phyloP scores from a whole-genome alignment of 805 yeast species.

The Deakozyma indianensis region DNA sequence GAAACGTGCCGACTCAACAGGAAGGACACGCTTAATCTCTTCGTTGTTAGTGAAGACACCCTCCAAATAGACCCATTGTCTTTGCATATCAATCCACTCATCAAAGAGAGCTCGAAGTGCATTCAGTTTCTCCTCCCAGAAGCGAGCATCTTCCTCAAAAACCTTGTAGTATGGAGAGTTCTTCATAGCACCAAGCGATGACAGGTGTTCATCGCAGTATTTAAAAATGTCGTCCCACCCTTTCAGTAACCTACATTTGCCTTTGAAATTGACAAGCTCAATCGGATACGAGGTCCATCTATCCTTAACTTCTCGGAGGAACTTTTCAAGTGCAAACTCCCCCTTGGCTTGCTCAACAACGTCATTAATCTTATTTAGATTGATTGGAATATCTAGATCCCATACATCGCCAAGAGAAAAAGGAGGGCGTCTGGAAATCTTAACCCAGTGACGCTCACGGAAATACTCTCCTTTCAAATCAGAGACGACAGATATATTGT shows the following conservation, averaged over 20 bases:
- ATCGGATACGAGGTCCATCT: conserved; percentile 44
- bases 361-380: conserved; percentile 32
- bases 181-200: conserved; percentile 52
- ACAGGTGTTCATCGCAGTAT: conserved; percentile 44
- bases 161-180: conserved; percentile 45
- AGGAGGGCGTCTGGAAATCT: conserved; percentile 17
- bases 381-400: conserved; percentile 33
- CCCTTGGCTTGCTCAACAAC: conserved; percentile 53
- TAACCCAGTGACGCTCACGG: conserved; percentile 54
- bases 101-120: conserved; percentile 38
- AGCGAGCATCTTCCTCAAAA: conserved; percentile 43
- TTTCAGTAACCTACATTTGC: conserved; percentile 40
- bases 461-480: conserved; percentile 43
- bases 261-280: conserved; percentile 38
- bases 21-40: conserved; percentile 49
- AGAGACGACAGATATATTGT: conserved; percentile 25
- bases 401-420: conserved; percentile 48
- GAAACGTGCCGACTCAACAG: conserved; percentile 57
- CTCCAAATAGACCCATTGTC: conserved; percentile 76
- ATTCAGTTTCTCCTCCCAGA: conserved; percentile 44
- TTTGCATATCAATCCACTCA: conserved; percentile 70
- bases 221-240: conserved; percentile 56
- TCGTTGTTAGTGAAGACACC: conserved; percentile 49
- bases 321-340: conserved; percentile 51
- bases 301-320: conserved; percentile 33